Evolutionary conservation across 352 stramenopile genomes (phyloP).

Genomic region (Elongisporangium anandrum): DNA sequence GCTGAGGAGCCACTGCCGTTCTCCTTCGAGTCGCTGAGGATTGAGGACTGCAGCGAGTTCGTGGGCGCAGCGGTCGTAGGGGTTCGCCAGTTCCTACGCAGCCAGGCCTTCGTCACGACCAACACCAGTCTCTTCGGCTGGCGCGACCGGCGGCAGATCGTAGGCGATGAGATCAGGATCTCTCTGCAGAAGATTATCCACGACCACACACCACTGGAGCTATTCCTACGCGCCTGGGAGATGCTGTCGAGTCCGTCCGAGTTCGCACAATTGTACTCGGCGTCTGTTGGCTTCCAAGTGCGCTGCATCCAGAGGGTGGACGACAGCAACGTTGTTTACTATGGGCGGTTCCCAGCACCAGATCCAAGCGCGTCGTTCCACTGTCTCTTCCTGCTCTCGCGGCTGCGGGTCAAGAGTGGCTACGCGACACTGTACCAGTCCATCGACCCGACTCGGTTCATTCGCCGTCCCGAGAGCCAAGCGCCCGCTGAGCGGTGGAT

Average conservation of each 20-base stretch:
- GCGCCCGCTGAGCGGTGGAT: slow-evolving; percentile 29
- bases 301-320: slow-evolving; percentile 25
- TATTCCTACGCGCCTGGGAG: slow-evolving; percentile 24
- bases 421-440: slow-evolving; percentile 44
- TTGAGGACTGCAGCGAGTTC: slow-evolving; percentile 36
- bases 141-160: slow-evolving; percentile 24
- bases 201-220: slow-evolving; percentile 11
- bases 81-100: slow-evolving; percentile 36
- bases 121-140: slow-evolving; percentile 42
- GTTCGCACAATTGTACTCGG: slow-evolving; percentile 28
- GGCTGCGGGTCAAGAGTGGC: slow-evolving; percentile 27
- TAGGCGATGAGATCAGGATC: slow-evolving; percentile 20
- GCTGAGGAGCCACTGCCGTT: background rate
- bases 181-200: slow-evolving; percentile 34
- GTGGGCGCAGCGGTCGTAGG: slow-evolving; percentile 29
- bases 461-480: background rate
- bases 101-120: slow-evolving; percentile 36
- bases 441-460: slow-evolving; percentile 24
- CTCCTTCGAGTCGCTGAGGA: slow-evolving; percentile 19
- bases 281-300: slow-evolving; percentile 26
- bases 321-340: slow-evolving; percentile 30
- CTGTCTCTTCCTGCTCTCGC: slow-evolving; percentile 39
- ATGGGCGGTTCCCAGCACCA: slow-evolving; percentile 18
- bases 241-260: slow-evolving; percentile 28
- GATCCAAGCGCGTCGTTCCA: slow-evolving; percentile 20